Conservation (phyloP, 2,329 filamentous ascomycete species). For the Claviceps sp. region DNA sequence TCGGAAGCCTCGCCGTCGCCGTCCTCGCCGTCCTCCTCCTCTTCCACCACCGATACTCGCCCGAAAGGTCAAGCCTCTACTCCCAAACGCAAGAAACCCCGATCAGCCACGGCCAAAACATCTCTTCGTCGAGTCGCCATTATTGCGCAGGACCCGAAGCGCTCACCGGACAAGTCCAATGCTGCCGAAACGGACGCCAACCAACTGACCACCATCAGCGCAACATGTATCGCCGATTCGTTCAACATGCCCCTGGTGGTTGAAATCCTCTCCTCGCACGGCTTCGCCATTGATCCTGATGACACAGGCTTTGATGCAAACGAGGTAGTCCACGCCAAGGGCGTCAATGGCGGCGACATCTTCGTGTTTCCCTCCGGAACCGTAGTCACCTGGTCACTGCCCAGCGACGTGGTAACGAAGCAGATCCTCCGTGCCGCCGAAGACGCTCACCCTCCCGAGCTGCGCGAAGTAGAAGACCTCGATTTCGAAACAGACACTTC, state of each 20-base stretch:
- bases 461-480: slow-evolving; percentile 76
- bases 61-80: slow-evolving; percentile 11
- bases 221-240: slow-evolving; percentile 48
- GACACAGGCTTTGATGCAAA: slow-evolving; percentile 44
- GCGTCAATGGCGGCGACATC: slow-evolving; percentile 61
- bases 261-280: slow-evolving; percentile 42
- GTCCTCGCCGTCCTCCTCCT: background rate
- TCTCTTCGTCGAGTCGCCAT: slow-evolving; percentile 76
- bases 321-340: slow-evolving; percentile 50
- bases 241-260: slow-evolving; percentile 51
- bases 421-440: slow-evolving; percentile 65
- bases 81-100: slow-evolving; percentile 32
- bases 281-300: slow-evolving; percentile 49
- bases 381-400: slow-evolving; percentile 81
- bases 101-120: slow-evolving; percentile 43
- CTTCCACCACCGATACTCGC: slow-evolving; percentile 2
- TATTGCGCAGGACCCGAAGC: slow-evolving; percentile 56
- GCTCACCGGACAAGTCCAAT: slow-evolving; percentile 18
- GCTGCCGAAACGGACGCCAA: slow-evolving; percentile 17
- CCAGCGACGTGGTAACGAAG: slow-evolving; percentile 60
- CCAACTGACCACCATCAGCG: slow-evolving; percentile 35
- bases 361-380: slow-evolving; percentile 95
- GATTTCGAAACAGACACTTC: slow-evolving; percentile 68
- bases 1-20: slow-evolving; percentile 6
- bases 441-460: slow-evolving; percentile 52